A percentile compares a stretch with the other conserved stretches of the same genome.
These are phyloP conservation scores for Talaromyces sp. DNA, from an alignment of 2,329 filamentous ascomycete species.

Conservation along the genomic window DNA sequence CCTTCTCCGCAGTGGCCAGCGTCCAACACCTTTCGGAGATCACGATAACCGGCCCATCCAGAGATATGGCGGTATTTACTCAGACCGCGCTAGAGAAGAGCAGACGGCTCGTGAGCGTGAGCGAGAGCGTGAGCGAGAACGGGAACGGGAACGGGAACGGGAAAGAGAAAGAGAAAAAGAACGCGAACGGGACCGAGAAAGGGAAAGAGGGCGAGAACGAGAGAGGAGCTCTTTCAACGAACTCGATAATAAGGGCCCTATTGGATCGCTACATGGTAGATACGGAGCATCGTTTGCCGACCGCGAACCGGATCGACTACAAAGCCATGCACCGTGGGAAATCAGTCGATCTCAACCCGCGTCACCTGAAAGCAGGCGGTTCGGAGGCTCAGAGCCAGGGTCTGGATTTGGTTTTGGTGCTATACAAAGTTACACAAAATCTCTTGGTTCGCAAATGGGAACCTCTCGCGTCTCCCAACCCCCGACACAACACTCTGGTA, in stretches of 20 bases:
- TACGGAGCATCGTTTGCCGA: constrained; percentile 29
- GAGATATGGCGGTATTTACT: constrained; percentile 27
- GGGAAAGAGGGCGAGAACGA: constrained; percentile 31
- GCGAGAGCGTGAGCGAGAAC: background rate
- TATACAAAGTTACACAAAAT: constrained; percentile 37
- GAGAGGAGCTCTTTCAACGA: constrained; percentile 25
- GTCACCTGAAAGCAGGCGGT: constrained; percentile 33
- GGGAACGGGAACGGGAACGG: background rate
- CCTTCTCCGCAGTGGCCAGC: constrained; percentile 19
- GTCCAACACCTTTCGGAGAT: constrained; percentile 22
- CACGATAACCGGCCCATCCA: constrained; percentile 26
- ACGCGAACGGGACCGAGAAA: constrained; percentile 16
- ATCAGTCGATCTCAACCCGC: constrained; percentile 30
- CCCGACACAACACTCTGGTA: constrained; percentile 3
- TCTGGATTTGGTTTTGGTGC: constrained; percentile 33
- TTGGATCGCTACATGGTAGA: constrained; percentile 18
- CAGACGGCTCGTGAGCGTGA: constrained; percentile 19
- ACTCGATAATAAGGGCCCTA: constrained; percentile 21
- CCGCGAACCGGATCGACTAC: constrained; percentile 26
- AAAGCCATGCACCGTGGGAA: constrained; percentile 28
- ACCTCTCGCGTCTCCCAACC: constrained; percentile 24
- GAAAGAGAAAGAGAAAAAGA: constrained; percentile 23
- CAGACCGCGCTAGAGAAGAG: constrained; percentile 31
- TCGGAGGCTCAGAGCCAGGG: constrained; percentile 23
- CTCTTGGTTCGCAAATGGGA: constrained; percentile 32